Evolutionary conservation across 805 yeast species (phyloP), one percentile per base, ranked within the genome.

Genomic region (Saturnispora besseyi): DNA sequence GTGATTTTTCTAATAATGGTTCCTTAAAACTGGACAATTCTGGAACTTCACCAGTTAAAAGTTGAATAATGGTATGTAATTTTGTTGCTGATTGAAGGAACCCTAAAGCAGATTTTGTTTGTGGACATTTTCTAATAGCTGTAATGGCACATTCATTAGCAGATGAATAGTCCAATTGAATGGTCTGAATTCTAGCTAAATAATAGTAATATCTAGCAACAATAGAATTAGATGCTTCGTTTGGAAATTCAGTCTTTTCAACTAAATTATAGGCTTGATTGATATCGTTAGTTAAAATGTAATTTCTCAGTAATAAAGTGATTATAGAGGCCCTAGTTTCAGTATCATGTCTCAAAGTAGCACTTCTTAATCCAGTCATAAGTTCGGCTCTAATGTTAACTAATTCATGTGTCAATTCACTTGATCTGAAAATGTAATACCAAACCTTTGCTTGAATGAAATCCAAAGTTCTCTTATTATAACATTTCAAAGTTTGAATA

Each of bases 71-170:
- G 54, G 91, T 85, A 62, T 81, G 84, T 58, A 93, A 77, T 70
- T 93, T 93, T 57, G 90, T 81, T 3, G 96, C 93, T 47, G 86
- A 79, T 68, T 90, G 96, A 55, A 89, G 66, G 65, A 93, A 93
- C 2, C 99, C 99, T 41, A 76, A 67, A 8, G 96, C 88, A 53
- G 82, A 78, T 41, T 78, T 75, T 1, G 95, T 87, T 66, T 88
- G 96, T 28, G 99, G 98, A 9, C 95, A 90, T 66, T 93, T 93
- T 71, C 99, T 83, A 48, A 90, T 84, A 2, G 99, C 96, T n/a
- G 93, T 88, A 50, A 88, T 85, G 50, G 87, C 86, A 62, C 81
- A 88, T 61, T 90, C 96, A 61, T 84, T 82, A 1, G 98, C 96
- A 18, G 86, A 73, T 2, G 96, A 81, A 67, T 93, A 93, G 68